Percentiles rank a stretch among this genome's conserved stretches.
Evolutionary conservation across 106 monocot species (phyloP).

Genomic region (Acanthochlamys bracteata): DNA sequence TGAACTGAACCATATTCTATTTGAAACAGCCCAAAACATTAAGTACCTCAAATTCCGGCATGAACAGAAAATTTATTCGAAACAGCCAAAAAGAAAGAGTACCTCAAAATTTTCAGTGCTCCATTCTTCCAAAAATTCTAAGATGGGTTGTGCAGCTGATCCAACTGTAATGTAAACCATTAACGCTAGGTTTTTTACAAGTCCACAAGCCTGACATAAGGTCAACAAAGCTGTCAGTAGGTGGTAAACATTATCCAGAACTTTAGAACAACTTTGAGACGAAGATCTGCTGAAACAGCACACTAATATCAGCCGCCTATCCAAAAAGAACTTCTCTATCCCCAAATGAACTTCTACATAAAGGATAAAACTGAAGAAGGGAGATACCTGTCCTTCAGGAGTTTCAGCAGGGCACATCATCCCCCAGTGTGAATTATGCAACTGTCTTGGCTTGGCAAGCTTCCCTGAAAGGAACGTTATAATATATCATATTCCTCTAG

Average conservation of each 20-base stretch:
- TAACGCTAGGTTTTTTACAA: slow-evolving; percentile 94
- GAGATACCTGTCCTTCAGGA: slow-evolving; percentile 86
- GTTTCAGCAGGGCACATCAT: slow-evolving; percentile 99
- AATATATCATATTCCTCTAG: background rate
- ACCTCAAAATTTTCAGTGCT: slow-evolving; percentile 99
- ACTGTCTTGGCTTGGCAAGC: slow-evolving; percentile 88
- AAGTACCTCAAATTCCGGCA: too few relatives aligned
- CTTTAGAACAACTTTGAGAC: too few relatives aligned
- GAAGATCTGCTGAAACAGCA: too few relatives aligned
- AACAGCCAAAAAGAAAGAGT: slow-evolving; percentile 1
- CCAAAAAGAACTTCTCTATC: too few relatives aligned
- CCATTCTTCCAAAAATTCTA: slow-evolving; percentile 98
- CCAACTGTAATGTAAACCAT: slow-evolving; percentile 99
- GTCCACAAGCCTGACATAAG: slow-evolving; percentile 67
- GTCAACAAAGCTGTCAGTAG: too few relatives aligned
- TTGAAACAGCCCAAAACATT: too few relatives aligned
- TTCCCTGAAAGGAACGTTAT: slow-evolving; percentile 38
- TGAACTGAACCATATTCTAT: background rate
- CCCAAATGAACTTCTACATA: too few relatives aligned
- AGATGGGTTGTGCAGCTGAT: slow-evolving; percentile 90
- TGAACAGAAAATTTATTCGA: too few relatives aligned
- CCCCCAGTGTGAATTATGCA: slow-evolving; percentile 99
- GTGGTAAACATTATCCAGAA: too few relatives aligned
- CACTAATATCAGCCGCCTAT: too few relatives aligned
- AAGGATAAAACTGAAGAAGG: background rate